Conservation (phyloP, 2,329 filamentous ascomycete species). For the Zalaria obscura region DNA sequence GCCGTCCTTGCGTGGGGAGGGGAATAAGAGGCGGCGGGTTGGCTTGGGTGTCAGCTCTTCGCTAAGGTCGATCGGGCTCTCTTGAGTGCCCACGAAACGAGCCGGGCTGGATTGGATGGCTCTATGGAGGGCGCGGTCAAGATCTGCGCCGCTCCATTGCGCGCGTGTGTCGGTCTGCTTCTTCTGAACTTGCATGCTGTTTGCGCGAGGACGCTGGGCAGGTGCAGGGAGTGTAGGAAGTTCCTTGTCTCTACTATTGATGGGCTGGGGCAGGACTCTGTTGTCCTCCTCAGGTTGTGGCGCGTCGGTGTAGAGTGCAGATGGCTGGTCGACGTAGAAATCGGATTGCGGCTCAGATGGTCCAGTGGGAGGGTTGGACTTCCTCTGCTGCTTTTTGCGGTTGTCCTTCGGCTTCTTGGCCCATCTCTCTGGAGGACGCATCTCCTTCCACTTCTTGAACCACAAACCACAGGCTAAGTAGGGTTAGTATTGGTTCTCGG, state of each 20-base stretch:
- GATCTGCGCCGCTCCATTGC: conserved; percentile 8
- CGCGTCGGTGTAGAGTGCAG: conserved; percentile 6
- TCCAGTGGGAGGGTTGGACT: conserved; percentile 2
- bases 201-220: conserved; percentile 30
- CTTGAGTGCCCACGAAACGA: conserved; percentile 32
- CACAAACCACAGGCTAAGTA: conserved; percentile 71
- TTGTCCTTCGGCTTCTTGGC: conserved; percentile 13
- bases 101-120: conserved; percentile 49
- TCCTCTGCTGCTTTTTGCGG: conserved; percentile 18
- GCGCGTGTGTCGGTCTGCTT: conserved; percentile 17
- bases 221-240: conserved; percentile 1
- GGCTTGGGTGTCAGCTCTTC: conserved; percentile 41
- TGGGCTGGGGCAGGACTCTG: not conserved
- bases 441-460: conserved; percentile 75
- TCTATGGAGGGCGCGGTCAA: conserved; percentile 28
- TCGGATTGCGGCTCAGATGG: conserved; percentile 6
- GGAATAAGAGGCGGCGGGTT: conserved; percentile 61
- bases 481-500: not conserved
- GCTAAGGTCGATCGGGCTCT: conserved; percentile 32
- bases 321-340: conserved; percentile 5
- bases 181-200: conserved; percentile 30
- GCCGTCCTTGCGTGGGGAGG: conserved; percentile 56
- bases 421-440: conserved; percentile 77
- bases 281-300: conserved; percentile 5
- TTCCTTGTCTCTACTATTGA: not conserved